Base-by-base conservation (phyloP, 352 stramenopile genomes). In the Phytopythium litorale region DNA sequence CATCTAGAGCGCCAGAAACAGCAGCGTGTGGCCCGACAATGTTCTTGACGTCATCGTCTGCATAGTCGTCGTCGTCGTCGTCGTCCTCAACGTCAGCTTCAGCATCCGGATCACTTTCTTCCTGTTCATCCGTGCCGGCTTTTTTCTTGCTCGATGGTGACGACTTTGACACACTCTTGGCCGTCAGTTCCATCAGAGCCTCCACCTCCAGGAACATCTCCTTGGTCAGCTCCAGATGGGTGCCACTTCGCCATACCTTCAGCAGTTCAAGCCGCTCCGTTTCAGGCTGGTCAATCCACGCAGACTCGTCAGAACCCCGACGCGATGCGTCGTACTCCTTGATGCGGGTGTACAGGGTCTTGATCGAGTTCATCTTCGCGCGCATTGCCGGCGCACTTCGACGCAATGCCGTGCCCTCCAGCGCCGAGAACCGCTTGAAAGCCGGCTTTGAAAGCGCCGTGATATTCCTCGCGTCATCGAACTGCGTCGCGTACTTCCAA, bases 281-380 rank as follows among this genome's bases (percentile, higher is more conserved):
- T 12, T 55, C 40, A 5, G 63, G 45, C 64, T 75, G 60, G n/a
- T 68, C 43, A 28, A 79, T 76, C 72, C 72, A 79, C 9, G 56
- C 60, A 2, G 42, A 37, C 40, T 58, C 65, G 45, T 75, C 63
- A 7, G 63, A 63, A 42, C 25, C 43, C 32, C 49, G n/a, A 28
- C 73, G 63, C 1, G 25, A 48, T 9, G 35, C 25, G n/a, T 77
- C 71, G 50, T 64, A 79, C 11, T 60, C 51, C 6, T 67, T 64
- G 33, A 79, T 71, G 30, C 52, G 38, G 25, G 58, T 45, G 30
- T 67, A 79, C 9, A 68, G 68, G 42, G 63, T 67, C 56, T 76
- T 76, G 37, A 79, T 49, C 46, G 71, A 67, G 33, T 76, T 79
- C 71, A 79, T 76, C 58, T 76, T 76, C 60, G 75, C 75, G 37